These are phyloP conservation scores for Lepraria neglecta DNA, from an alignment of 495 filamentous ascomycete species.

Conservation along the genomic window DNA sequence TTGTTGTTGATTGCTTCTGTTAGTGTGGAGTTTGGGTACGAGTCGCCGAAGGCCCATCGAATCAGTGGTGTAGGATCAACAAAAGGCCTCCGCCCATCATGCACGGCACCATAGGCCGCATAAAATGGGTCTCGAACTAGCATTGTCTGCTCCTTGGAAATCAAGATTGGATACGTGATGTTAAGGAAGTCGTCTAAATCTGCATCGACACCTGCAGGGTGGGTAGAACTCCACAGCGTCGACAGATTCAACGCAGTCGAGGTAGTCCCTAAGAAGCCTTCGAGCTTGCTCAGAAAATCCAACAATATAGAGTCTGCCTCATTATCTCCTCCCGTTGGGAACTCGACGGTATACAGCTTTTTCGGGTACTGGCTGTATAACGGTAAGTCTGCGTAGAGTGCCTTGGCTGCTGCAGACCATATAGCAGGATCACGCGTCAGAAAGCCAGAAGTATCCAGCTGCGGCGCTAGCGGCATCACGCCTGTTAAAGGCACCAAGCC, in stretches of 20 bases:
- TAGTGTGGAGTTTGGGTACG: constrained; percentile 34
- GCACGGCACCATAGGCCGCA: constrained; percentile 43
- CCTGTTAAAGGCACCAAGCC: constrained; percentile 40
- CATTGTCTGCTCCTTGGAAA: constrained; percentile 45
- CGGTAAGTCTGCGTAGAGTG: constrained; percentile 41
- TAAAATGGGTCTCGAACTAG: constrained; percentile 47
- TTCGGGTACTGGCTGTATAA: constrained; percentile 41
- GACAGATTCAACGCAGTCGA: constrained; percentile 34
- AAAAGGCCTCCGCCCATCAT: constrained; percentile 46
- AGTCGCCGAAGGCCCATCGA: constrained; percentile 52
- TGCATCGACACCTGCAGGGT: constrained; percentile 30
- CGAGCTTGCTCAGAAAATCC: constrained; percentile 38
- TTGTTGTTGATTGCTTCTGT: constrained; percentile 26
- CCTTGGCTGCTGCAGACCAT: constrained; percentile 43
- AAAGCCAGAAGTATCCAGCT: constrained; percentile 42
- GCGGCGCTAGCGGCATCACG: constrained; percentile 42
- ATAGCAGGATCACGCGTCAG: constrained; percentile 39
- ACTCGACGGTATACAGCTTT: constrained; percentile 37
- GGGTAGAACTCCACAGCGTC: constrained; percentile 37
- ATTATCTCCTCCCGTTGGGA: constrained; percentile 30
- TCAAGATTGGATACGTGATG: constrained; percentile 46
- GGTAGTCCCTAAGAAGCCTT: constrained; percentile 36
- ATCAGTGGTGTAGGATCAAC: constrained; percentile 49
- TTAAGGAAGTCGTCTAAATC: constrained; percentile 33
- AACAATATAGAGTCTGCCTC: constrained; percentile 35